Evolutionary conservation across 306 rosid species (phyloP), one percentile per base, ranked within the genome.

Genomic region (Betula pendula): DNA sequence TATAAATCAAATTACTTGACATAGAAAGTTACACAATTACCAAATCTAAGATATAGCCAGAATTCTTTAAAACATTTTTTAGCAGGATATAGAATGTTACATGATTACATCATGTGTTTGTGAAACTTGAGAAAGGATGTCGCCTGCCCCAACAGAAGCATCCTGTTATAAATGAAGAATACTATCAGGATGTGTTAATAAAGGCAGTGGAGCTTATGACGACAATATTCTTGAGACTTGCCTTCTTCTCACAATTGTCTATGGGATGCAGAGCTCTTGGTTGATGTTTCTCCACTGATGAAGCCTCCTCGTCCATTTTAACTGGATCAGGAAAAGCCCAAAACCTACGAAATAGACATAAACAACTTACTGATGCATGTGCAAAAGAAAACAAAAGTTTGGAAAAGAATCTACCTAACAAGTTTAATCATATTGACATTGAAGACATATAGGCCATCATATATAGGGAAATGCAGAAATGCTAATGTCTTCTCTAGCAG

Each of bases 91-190:
- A 5, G 35, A 75, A 74, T 51, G 62, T 70, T 73, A 88, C 91
- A 81, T 83, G 70, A 88, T 85, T 69, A 83, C 89, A 59, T 85
- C 89, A 71, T 88, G 89, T 45, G 91, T 85, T 69, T 81, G 85
- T 6, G 91, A 88, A 73, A 88, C 87, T 76, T 79, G 91, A 69
- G 80, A 78, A 65, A 88, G 78, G 60, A 88, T 85, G 79, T 88
- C 86, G 25, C 84, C 91, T 3, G 31, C 75, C 60, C 71, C 81
- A 17, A 80, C 83, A 76, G 87, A 62, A 53, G 49, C 77, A 58
- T 83, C 85, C 91, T 88, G 87, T 43, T 50, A 68, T n/a, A 55
- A 63, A 74, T 16, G 2, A 73, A 81, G 45, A 38, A 14, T 66
- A 62, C 65, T 38, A 72, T 82, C 68, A 48, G 31, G n/a, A 70